phyloP scores from a whole-genome alignment of 148 eudicot species.

The Cornus kousa region DNA sequence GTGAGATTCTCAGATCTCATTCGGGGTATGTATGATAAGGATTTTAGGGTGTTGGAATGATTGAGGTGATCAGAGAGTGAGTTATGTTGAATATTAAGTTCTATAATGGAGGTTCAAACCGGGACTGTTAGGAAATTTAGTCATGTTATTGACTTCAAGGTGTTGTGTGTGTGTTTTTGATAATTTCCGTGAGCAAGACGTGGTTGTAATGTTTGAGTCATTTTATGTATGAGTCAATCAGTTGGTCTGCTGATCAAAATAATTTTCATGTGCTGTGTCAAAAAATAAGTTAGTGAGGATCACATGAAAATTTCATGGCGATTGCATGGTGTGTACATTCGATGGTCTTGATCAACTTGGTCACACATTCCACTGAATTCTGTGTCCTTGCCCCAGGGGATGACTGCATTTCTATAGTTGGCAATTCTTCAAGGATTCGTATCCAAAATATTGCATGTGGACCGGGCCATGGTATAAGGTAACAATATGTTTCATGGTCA shows the following conservation, averaged over 20 bases:
- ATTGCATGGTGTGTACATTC: too few species aligned
- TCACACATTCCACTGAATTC: neutral
- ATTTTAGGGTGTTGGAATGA: too few species aligned
- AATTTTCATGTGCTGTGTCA: too few species aligned
- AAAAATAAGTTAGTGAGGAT: too few species aligned
- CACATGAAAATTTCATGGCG: too few species aligned
- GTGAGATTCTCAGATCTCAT: neutral
- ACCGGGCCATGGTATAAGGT: conserved; percentile 99
- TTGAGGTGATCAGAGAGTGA: neutral
- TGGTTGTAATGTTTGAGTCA: neutral
- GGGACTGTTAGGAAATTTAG: too few species aligned
- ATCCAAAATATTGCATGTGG: conserved; percentile 61
- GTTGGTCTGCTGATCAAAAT: too few species aligned
- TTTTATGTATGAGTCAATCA: too few species aligned
- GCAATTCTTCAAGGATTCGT: conserved; percentile 62
- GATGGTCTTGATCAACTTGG: too few species aligned
- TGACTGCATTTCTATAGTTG: conserved; percentile 86
- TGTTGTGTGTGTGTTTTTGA: neutral
- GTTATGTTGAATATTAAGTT: neutral
- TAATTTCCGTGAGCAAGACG: neutral
- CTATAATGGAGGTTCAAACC: neutral
- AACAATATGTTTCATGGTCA: neutral
- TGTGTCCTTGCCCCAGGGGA: conserved; percentile 58
- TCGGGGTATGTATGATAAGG: neutral
- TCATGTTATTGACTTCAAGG: too few species aligned